Conservation (phyloP, 2,329 filamentous ascomycete species). For the Microcyclosporella mali region DNA sequence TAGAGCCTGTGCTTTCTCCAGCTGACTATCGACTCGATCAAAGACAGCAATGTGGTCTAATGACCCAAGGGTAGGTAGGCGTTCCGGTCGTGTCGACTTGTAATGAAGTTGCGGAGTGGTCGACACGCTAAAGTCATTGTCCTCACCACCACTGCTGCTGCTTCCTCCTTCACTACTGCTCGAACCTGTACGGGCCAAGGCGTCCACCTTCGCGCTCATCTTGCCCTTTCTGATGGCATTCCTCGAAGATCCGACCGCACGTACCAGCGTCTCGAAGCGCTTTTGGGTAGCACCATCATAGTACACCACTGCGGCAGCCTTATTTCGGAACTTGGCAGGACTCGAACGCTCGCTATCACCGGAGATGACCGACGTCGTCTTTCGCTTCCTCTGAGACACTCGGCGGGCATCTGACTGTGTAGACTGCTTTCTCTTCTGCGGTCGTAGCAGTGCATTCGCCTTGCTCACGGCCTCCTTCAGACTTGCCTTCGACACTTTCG, state of each 20-base stretch:
- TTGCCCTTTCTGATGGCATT: slow-evolving; percentile 84
- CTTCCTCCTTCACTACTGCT: slow-evolving; percentile 27
- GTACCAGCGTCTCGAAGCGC: slow-evolving; percentile 74
- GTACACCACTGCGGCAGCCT: slow-evolving; percentile 78
- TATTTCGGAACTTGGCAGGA: slow-evolving; percentile 57
- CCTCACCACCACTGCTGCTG: slow-evolving; percentile 33
- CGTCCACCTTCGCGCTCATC: slow-evolving; percentile 67
- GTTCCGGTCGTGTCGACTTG: slow-evolving; percentile 17
- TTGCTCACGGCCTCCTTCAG: slow-evolving; percentile 3
- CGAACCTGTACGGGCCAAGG: slow-evolving; percentile 34
- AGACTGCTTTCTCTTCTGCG: slow-evolving; percentile 18
- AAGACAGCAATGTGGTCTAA: slow-evolving; percentile 21
- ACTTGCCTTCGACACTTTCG: slow-evolving; percentile 9
- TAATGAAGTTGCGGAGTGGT: slow-evolving; percentile 33
- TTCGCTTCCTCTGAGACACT: slow-evolving; percentile 36
- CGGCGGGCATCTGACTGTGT: slow-evolving; percentile 25
- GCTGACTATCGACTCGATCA: slow-evolving; percentile 67
- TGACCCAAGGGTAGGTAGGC: slow-evolving; percentile 6
- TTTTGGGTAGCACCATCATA: slow-evolving; percentile 85
- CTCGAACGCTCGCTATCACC: slow-evolving; percentile 35
- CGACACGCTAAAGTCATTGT: slow-evolving; percentile 28
- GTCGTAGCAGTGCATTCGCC: slow-evolving; percentile 8
- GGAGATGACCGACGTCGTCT: slow-evolving; percentile 38
- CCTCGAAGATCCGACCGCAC: slow-evolving; percentile 70
- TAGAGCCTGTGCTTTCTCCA: slow-evolving; percentile 73